A percentile compares a stretch with the other conserved stretches of the same genome.
Evolutionary conservation across 2,329 filamentous ascomycete genomes (phyloP).

Genomic region (Pezicula neosporulosa): DNA sequence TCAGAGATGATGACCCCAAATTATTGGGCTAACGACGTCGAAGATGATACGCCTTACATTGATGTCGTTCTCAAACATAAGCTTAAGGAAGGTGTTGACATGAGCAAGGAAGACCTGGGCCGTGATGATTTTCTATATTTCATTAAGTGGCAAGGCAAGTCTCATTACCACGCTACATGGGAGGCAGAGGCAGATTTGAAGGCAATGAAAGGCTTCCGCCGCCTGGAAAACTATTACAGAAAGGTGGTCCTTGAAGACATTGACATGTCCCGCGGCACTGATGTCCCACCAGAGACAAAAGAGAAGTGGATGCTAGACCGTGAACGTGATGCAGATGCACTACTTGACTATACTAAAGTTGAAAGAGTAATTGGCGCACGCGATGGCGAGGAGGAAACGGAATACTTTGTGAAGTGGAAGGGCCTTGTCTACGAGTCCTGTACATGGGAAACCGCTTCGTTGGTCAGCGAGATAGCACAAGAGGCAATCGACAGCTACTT

Average conservation of each 20-base stretch:
- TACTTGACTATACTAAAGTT: constrained; percentile 87
- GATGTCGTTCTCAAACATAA: constrained; percentile 89
- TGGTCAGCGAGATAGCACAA: constrained; percentile 77
- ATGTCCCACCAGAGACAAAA: constrained; percentile 77
- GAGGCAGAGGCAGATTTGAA: constrained; percentile 73
- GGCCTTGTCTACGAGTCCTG: constrained; percentile 88
- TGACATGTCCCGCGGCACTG: constrained; percentile 68
- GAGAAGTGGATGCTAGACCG: constrained; percentile 96
- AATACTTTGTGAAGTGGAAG: constrained; percentile 98
- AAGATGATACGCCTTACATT: constrained; percentile 80
- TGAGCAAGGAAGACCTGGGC: constrained; percentile 50
- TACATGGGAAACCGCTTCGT: constrained; percentile 82
- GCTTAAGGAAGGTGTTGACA: constrained; percentile 63
- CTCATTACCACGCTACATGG: constrained; percentile 95
- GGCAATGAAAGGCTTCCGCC: constrained; percentile 78
- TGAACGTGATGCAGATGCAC: constrained; percentile 83
- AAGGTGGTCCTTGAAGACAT: constrained; percentile 80
- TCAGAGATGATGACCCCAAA: constrained; percentile 62
- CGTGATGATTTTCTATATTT: constrained; percentile 82
- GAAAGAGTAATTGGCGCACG: constrained; percentile 87
- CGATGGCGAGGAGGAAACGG: constrained; percentile 73
- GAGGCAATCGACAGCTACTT: constrained; percentile 89
- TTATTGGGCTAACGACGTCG: constrained; percentile 66
- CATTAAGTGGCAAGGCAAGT: constrained; percentile 97
- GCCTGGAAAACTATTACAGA: constrained; percentile 91